phyloP scores from a whole-genome alignment of 345 rosid species.

The Syzygium aqueum region DNA sequence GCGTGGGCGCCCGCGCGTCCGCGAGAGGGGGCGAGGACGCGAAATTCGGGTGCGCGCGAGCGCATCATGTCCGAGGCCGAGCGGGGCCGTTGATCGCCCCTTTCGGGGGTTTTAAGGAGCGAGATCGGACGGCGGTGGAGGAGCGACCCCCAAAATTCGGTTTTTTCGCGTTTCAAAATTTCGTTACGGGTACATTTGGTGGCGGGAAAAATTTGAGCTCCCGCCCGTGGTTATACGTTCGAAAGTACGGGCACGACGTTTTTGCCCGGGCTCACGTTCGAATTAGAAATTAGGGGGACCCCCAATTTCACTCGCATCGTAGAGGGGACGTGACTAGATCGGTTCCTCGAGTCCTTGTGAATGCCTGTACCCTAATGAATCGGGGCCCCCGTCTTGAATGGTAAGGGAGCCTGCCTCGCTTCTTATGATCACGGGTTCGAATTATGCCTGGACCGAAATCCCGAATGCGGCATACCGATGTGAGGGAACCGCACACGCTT shows the following conservation, averaged over 20 bases:
- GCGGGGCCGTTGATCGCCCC: background rate
- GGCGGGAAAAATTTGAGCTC: background rate
- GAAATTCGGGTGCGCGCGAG: background rate
- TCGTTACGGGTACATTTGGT: background rate
- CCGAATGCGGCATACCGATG: too few species aligned
- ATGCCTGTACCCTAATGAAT: background rate
- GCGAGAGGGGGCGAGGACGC: too few species aligned
- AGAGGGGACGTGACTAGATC: background rate
- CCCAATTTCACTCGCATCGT: background rate
- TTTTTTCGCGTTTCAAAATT: background rate
- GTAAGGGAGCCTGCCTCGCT: background rate
- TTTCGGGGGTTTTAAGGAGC: background rate
- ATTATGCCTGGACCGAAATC: background rate
- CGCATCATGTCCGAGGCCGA: background rate
- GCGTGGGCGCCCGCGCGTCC: background rate
- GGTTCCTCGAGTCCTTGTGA: background rate
- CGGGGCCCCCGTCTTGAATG: background rate
- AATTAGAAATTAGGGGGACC: background rate
- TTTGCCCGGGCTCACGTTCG: background rate
- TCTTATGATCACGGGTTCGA: too few species aligned
- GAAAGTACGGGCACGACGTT: background rate
- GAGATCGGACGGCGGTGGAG: background rate
- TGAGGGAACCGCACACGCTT: rapidly evolving
- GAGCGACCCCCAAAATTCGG: background rate
- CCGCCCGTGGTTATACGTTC: background rate